phyloP scores from a whole-genome alignment of 2,329 filamentous ascomycete genomes.

The Colletotrichum chlorophyti region DNA sequence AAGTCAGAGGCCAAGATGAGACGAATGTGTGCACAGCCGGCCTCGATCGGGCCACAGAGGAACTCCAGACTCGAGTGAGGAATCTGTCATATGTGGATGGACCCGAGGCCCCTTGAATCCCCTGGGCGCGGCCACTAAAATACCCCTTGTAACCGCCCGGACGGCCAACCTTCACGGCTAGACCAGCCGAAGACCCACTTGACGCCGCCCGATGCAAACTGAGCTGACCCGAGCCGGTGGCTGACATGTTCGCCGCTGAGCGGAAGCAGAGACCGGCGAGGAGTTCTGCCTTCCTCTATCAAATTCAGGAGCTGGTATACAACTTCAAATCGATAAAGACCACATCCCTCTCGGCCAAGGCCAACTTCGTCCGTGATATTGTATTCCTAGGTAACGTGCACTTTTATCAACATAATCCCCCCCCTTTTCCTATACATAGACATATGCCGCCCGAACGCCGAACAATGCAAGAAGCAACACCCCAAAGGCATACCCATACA shows the following conservation, averaged over 20 bases:
- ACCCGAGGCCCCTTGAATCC: slow-evolving; percentile 15
- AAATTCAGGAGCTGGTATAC: too few species aligned
- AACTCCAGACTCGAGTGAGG: slow-evolving; percentile 17
- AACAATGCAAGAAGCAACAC: slow-evolving; percentile 28
- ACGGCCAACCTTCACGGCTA: neutral
- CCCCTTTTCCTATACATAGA: slow-evolving; percentile 13
- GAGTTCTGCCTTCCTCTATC: neutral
- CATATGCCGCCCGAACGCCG: slow-evolving; percentile 26
- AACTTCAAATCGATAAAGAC: too few species aligned
- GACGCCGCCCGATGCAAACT: neutral
- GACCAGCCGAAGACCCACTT: neutral
- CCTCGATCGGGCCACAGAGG: slow-evolving; percentile 12
- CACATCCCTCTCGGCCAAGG: neutral
- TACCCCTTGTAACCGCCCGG: slow-evolving; percentile 13
- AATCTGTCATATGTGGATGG: slow-evolving; percentile 28
- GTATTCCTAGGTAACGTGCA: slow-evolving; percentile 8
- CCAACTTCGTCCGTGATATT: slow-evolving; percentile 18
- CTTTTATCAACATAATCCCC: slow-evolving; percentile 21
- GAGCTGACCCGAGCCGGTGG: slow-evolving; percentile 8
- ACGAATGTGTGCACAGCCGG: slow-evolving; percentile 18
- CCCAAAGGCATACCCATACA: neutral
- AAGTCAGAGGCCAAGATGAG: slow-evolving; percentile 13
- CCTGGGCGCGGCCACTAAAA: slow-evolving; percentile 18
- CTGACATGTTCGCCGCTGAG: slow-evolving; percentile 12
- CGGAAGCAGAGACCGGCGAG: neutral